Percentiles rank a stretch among this genome's conserved stretches.
phyloP scores from a whole-genome alignment of 768 basidiomycete species.

The Lactarius akahatsu region DNA sequence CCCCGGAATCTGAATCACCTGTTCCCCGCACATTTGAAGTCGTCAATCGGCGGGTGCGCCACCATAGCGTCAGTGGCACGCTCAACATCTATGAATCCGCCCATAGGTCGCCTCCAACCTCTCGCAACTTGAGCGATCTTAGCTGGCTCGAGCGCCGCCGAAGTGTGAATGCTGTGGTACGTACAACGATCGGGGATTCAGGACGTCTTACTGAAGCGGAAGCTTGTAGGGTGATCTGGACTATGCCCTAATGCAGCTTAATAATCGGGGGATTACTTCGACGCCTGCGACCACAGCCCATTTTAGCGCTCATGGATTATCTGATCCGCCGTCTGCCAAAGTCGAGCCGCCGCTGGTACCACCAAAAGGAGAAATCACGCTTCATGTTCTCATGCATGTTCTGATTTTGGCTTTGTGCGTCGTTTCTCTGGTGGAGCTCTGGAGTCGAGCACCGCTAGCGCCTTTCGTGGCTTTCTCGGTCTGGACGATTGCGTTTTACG shows the following conservation, averaged over 20 bases:
- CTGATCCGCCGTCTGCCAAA: constrained; percentile 32
- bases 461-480: constrained; percentile 64
- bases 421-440: constrained; percentile 57
- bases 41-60: constrained; percentile 52
- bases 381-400: constrained; percentile 56
- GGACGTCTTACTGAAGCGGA: constrained; percentile 2
- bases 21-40: constrained; percentile 47
- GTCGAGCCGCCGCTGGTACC: constrained; percentile 39
- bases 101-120: constrained; percentile 46
- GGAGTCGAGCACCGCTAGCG: constrained; percentile 52
- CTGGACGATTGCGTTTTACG: constrained; percentile 61
- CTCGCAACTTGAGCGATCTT: constrained; percentile 63
- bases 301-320: constrained; percentile 42
- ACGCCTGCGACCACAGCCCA: constrained; percentile 56
- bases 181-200: constrained; percentile 33
- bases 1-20: constrained; percentile 31
- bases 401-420: constrained; percentile 59
- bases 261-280: constrained; percentile 45
- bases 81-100: constrained; percentile 38
- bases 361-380: constrained; percentile 37
- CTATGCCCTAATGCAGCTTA: constrained; percentile 59
- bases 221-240: constrained; percentile 66
- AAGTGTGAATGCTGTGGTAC: constrained; percentile 67
- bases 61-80: constrained; percentile 48
- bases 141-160: constrained; percentile 78